Conservation (phyloP, 2,329 filamentous ascomycete genomes). For the Clarireedia homoeocarpa region DNA sequence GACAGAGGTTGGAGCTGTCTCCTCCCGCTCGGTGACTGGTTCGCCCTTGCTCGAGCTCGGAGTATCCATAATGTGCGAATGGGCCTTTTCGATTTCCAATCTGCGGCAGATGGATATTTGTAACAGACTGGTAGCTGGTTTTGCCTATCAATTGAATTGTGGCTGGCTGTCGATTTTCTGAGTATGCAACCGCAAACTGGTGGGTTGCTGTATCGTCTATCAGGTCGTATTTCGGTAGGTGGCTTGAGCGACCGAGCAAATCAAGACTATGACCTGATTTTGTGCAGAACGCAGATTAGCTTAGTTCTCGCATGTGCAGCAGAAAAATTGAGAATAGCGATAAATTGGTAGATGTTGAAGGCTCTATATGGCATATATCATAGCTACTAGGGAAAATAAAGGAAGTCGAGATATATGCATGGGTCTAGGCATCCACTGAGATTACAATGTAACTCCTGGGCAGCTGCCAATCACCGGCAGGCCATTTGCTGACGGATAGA, state of each 20-base stretch:
- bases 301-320: not conserved
- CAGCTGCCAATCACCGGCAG: constrained; percentile 1
- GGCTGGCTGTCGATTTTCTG: not conserved
- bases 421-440: not conserved
- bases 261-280: not conserved
- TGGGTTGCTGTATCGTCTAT: not conserved
- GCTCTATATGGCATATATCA: not conserved
- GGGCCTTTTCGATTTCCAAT: not conserved
- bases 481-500: constrained; percentile 7
- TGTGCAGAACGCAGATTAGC: not conserved
- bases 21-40: constrained; percentile 20
- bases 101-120: not conserved
- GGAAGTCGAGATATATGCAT: not conserved
- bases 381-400: not conserved
- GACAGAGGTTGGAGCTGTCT: constrained; percentile 10
- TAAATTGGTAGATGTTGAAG: not conserved
- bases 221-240: not conserved
- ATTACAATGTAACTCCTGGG: constrained; percentile 2
- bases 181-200: not conserved
- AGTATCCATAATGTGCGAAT: constrained; percentile 20
- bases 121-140: not conserved
- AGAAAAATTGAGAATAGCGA: not conserved
- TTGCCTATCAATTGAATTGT: not conserved
- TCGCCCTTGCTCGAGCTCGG: constrained; percentile 23
- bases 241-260: not conserved